Percentiles rank a stretch among this genome's conserved stretches.
Conservation (phyloP, 768 basidiomycete genomes). For the Gloeostereum incarnatum region DNA sequence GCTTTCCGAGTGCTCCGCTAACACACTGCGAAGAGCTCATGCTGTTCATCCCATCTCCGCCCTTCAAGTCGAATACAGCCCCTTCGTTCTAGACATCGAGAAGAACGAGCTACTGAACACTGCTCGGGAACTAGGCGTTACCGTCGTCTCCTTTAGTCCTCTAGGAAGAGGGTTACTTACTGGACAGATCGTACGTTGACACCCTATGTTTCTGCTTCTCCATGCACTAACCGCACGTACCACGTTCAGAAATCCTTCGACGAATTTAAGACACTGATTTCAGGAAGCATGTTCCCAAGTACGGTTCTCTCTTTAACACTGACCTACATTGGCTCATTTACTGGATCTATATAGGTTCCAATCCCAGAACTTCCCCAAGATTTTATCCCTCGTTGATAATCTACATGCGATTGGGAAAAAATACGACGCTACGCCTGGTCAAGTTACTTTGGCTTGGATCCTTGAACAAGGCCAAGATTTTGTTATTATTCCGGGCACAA, state of each 20-base stretch:
- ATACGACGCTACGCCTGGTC: constrained; percentile 23
- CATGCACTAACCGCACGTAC: not conserved
- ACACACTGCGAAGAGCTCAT: constrained; percentile 23
- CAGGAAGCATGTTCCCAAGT: too few species aligned
- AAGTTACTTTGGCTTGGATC: constrained; percentile 28
- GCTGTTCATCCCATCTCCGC: constrained; percentile 23
- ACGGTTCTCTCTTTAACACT: too few species aligned
- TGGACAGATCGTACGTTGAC: constrained; percentile 9
- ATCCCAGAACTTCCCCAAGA: constrained; percentile 31
- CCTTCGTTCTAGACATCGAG: constrained; percentile 19
- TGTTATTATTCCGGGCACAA: constrained; percentile 30
- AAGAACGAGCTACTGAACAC: constrained; percentile 19
- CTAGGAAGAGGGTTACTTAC: constrained; percentile 29
- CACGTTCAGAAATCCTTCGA: not conserved
- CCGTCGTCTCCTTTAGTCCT: constrained; percentile 27
- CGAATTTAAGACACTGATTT: not conserved
- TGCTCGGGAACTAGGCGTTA: constrained; percentile 23
- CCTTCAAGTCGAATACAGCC: constrained; percentile 26
- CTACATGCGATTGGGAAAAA: constrained; percentile 19
- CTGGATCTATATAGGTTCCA: too few species aligned
- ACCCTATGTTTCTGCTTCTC: too few species aligned
- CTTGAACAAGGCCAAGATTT: constrained; percentile 24
- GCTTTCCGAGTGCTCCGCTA: constrained; percentile 23
- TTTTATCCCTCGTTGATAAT: constrained; percentile 21
- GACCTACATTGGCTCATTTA: too few species aligned